These are phyloP conservation scores for Aspergillus sp. DNA, from an alignment of 2,329 filamentous ascomycete species.

Conservation along the genomic window DNA sequence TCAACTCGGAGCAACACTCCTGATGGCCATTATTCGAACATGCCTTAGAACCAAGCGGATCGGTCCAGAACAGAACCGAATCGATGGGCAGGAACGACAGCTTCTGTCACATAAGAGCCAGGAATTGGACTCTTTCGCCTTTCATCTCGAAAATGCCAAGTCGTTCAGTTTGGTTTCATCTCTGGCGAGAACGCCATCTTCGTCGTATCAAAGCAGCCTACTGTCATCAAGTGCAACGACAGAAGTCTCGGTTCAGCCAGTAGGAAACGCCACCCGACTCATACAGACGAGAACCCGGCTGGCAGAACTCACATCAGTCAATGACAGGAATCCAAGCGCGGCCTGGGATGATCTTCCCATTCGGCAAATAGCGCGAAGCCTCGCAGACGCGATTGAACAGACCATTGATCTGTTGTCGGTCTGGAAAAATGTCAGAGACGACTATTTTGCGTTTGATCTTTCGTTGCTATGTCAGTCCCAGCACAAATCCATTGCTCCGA, in stretches of 20 bases:
- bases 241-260: neutral
- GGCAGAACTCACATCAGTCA: constrained; percentile 19
- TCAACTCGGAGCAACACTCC: constrained; percentile 33
- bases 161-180: constrained; percentile 20
- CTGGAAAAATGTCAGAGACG: constrained; percentile 15
- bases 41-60: constrained; percentile 33
- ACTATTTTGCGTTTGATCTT: constrained; percentile 18
- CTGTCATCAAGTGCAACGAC: constrained; percentile 8
- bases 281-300: constrained; percentile 22
- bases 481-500: neutral
- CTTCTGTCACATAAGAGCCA: constrained; percentile 25
- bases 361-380: constrained; percentile 17
- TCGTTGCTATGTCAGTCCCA: constrained; percentile 14
- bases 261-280: constrained; percentile 6
- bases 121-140: constrained; percentile 32
- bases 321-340: constrained; percentile 5
- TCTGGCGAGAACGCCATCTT: neutral
- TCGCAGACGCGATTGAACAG: constrained; percentile 23
- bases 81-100: constrained; percentile 17
- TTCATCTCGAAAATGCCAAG: constrained; percentile 23
- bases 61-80: constrained; percentile 25
- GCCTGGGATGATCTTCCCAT: constrained; percentile 29
- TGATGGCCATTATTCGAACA: constrained; percentile 37
- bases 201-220: neutral
- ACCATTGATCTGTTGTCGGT: constrained; percentile 28